Conservation (phyloP, 768 basidiomycete genomes). For the Serendipita sp. region DNA sequence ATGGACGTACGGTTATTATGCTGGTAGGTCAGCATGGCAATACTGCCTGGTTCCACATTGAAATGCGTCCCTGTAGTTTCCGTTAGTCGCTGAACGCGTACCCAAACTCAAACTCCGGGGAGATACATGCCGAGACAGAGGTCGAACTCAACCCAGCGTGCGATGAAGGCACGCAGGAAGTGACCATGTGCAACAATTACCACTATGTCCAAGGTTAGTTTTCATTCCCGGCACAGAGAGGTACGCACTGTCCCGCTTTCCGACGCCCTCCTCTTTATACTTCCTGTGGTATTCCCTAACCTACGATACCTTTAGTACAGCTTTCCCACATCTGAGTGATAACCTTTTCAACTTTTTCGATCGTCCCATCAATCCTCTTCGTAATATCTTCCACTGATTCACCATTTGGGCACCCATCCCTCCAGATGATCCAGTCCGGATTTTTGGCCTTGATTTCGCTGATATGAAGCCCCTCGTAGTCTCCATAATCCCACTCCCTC, state of each 20-base stretch:
- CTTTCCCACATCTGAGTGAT: not conserved
- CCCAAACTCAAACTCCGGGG: not conserved
- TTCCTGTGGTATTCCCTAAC: slow-evolving; percentile 56
- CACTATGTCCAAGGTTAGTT: slow-evolving; percentile 22
- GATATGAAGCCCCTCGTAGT: slow-evolving; percentile 72
- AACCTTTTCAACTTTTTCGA: slow-evolving; percentile 36
- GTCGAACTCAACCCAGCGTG: slow-evolving; percentile 67
- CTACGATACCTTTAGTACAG: slow-evolving; percentile 22
- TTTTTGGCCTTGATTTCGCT: slow-evolving; percentile 55
- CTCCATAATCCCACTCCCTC: slow-evolving; percentile 79
- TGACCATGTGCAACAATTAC: slow-evolving; percentile 86
- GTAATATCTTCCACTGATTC: slow-evolving; percentile 74
- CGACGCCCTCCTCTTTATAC: slow-evolving; percentile 50
- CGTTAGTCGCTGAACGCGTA: not conserved
- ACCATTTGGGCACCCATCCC: slow-evolving; percentile 78
- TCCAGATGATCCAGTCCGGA: slow-evolving; percentile 69
- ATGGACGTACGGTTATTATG: slow-evolving; percentile 35
- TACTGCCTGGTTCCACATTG: slow-evolving; percentile 72
- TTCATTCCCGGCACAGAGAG: not conserved
- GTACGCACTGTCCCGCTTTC: slow-evolving; percentile 37
- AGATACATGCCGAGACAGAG: slow-evolving; percentile 34
- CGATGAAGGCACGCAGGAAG: slow-evolving; percentile 58
- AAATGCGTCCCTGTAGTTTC: slow-evolving; percentile 46
- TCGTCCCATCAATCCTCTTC: slow-evolving; percentile 49
- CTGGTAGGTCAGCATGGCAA: slow-evolving; percentile 71